A percentile compares a stretch with the other conserved stretches of the same genome.
phyloP scores from a whole-genome alignment of 2,329 filamentous ascomycete species.

The Sporothrix schenckii region DNA sequence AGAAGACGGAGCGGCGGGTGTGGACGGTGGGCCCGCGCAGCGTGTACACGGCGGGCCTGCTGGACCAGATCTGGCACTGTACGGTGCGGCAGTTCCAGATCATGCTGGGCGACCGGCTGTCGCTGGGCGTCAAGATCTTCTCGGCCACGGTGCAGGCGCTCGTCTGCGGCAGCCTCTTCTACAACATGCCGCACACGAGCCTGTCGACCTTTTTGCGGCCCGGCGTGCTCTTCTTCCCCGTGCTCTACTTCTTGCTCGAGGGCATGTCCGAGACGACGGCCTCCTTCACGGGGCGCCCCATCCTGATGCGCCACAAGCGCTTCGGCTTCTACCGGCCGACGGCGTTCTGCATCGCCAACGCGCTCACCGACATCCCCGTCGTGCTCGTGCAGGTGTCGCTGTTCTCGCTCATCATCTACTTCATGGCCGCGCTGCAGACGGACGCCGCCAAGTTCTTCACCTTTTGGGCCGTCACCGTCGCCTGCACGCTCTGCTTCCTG shows the following conservation, averaged over 20 bases:
- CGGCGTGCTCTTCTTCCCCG: conserved; percentile 54
- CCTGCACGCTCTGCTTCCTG: conserved; percentile 60
- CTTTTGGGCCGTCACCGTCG: conserved; percentile 63
- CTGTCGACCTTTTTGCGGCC: conserved; percentile 63
- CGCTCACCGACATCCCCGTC: conserved; percentile 61
- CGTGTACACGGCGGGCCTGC: conserved; percentile 72
- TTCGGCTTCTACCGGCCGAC: conserved; percentile 59
- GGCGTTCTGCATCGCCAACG: conserved; percentile 60
- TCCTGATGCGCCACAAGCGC: conserved; percentile 46
- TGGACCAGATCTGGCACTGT: conserved; percentile 68
- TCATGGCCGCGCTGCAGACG: conserved; percentile 71
- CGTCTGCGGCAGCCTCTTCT: conserved; percentile 79
- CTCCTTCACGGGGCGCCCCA: conserved; percentile 55
- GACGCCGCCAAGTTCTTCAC: conserved; percentile 70
- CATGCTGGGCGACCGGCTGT: conserved; percentile 72
- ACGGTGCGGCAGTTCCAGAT: conserved; percentile 78
- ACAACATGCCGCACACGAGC: conserved; percentile 63
- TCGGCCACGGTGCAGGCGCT: conserved; percentile 74
- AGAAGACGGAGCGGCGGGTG: conserved; percentile 25
- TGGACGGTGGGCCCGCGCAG: conserved; percentile 33
- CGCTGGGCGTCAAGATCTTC: conserved; percentile 76
- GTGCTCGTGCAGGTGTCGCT: conserved; percentile 66
- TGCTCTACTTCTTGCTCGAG: conserved; percentile 63
- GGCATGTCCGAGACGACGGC: conserved; percentile 70
- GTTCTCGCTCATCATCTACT: conserved; percentile 75